Base-by-base conservation (phyloP, 352 stramenopile genomes). In the Aphanomyces cochlioides region DNA sequence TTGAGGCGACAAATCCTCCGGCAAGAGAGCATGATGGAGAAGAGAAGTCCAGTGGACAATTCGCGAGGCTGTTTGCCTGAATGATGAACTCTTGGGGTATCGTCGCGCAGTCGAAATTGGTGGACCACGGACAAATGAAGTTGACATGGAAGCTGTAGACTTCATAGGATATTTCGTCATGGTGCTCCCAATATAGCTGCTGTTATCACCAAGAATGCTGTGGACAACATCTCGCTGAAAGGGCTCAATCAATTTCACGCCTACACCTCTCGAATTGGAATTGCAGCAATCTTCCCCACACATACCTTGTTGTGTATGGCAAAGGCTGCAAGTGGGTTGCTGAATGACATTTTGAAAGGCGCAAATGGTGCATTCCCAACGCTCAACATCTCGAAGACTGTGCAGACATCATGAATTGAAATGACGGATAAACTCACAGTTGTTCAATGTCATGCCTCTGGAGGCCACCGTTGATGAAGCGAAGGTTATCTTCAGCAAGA, bases 381-480 rank as follows among this genome's bases (percentile, higher is more conserved):
- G 15, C 21, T 19, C 15, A 8, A 58, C 50, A 28, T 58, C 50
- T 17, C 21, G 50, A 12, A 58, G 50, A 37, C 50, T 58, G 36
- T 17, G 1, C 21, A 58, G 8, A 58, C 1, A 36, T 37, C 7
- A 36, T 58, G 19, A 58, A 3, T 58, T 58, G 8, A 19, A 58
- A 12, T 58, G 7, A 1, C 7, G 21, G 50, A 58, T 19, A 19
- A 12, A 58, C 50, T 17, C 36, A 58, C 50, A 58, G 50, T 19
- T 19, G 17, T 58, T 58, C 50, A 58, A 58, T 58, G 50, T 58
- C 50, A 36, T 58, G 50, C 15, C 50, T 17, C 50, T 58, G 7
- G 8, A 58, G 50, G 15, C 15, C 21, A 21, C 21, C 15, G 15
- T 58, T 36, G 15, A 58, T 36, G 50, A 36, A 36, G 50, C 21